These are phyloP conservation scores for Climacium dendroides DNA, from an alignment of 225 moss, liverwort and hornwort species.

Conservation along the genomic window DNA sequence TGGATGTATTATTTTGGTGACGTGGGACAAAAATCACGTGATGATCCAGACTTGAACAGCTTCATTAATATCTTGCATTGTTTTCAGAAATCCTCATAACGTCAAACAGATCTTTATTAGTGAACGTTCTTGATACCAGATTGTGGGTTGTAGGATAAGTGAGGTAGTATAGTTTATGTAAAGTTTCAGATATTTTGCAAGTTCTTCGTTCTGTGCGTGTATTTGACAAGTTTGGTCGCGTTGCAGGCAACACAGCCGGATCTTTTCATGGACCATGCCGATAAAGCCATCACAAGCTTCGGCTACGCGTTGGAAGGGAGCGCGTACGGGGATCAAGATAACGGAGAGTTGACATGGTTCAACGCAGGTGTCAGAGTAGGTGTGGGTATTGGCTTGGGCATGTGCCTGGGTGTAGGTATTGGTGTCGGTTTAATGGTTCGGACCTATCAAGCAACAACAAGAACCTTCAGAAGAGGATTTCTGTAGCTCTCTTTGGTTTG, in stretches of 20 bases:
- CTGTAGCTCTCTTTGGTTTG: background rate
- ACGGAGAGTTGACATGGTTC: constrained; percentile 51
- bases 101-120: background rate
- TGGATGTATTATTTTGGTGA: background rate
- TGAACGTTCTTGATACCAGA: background rate
- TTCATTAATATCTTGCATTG: background rate
- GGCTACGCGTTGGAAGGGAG: constrained; percentile 38
- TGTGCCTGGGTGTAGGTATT: constrained; percentile 54
- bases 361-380: constrained; percentile 53
- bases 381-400: constrained; percentile 47
- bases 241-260: constrained; percentile 31
- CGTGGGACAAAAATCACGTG: background rate
- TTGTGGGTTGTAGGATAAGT: background rate
- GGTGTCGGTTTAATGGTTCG: constrained; percentile 48
- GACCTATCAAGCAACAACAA: constrained; percentile 50
- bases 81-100: background rate
- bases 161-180: background rate
- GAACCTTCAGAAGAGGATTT: constrained; percentile 43
- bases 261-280: constrained; percentile 27
- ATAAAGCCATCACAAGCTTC: constrained; percentile 31
- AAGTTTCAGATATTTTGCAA: background rate
- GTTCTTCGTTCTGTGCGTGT: background rate
- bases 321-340: constrained; percentile 31
- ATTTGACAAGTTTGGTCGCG: background rate
- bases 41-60: background rate